Evolutionary conservation across 1,284 basidiomycete genomes (phyloP).

Genomic region (Ganoderma lucidum): DNA sequence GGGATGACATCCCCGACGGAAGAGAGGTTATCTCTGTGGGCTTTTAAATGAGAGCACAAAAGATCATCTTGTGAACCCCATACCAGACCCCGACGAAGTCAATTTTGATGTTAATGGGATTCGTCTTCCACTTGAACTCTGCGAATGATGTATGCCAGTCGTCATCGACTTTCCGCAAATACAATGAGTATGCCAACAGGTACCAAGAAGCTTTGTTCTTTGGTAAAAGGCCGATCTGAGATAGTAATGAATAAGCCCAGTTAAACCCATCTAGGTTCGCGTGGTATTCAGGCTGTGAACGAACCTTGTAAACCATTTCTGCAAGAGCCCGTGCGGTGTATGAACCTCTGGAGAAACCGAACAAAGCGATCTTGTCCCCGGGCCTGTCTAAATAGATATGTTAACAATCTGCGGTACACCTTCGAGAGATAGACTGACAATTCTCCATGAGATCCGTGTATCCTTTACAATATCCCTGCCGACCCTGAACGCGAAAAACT

Average conservation of each 20-base stretch:
- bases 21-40: slow-evolving; percentile 53
- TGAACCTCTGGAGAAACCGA: slow-evolving; percentile 72
- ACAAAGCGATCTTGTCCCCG: slow-evolving; percentile 62
- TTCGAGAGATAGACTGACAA: slow-evolving; percentile 44
- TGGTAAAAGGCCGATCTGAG: too few species aligned
- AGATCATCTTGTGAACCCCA: slow-evolving; percentile 1
- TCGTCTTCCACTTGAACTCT: too few species aligned
- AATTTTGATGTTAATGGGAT: too few species aligned
- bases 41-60: background rate
- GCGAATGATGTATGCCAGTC: too few species aligned
- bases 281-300: background rate
- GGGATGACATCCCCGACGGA: slow-evolving; percentile 53
- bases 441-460: slow-evolving; percentile 74
- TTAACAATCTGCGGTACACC: background rate
- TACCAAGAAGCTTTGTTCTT: too few species aligned
- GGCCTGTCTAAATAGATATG: slow-evolving; percentile 41
- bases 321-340: slow-evolving; percentile 62
- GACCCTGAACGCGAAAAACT: background rate
- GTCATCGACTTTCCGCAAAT: too few species aligned
- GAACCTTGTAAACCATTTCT: slow-evolving; percentile 60
- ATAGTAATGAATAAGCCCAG: background rate
- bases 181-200: too few species aligned
- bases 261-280: background rate
- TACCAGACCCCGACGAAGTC: slow-evolving; percentile 39
- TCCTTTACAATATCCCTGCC: slow-evolving; percentile 40